Evolutionary conservation across 1,284 basidiomycete species (phyloP).

Genomic region (Ustilago tritici): DNA sequence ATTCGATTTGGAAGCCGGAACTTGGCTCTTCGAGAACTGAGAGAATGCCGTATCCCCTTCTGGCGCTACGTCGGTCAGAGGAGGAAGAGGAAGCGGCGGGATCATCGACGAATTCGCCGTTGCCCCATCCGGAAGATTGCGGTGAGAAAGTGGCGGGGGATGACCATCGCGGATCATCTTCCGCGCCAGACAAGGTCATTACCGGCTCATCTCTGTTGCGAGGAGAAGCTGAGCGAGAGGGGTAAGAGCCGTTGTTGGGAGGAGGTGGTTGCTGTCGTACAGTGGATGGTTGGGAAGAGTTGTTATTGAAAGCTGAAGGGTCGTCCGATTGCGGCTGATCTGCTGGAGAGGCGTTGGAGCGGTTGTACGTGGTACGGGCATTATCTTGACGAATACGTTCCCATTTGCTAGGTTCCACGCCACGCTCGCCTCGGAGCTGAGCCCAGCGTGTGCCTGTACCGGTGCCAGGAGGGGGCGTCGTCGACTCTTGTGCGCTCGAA

Average conservation of each 20-base stretch:
- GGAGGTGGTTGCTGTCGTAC: slow-evolving; percentile 7
- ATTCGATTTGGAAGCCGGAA: slow-evolving; percentile 30
- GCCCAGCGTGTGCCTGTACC: slow-evolving; percentile 48
- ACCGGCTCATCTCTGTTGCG: slow-evolving; percentile 32
- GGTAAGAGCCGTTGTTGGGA: background rate
- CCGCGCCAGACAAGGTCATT: slow-evolving; percentile 39
- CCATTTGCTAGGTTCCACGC: slow-evolving; percentile 57
- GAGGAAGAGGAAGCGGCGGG: slow-evolving; percentile 14
- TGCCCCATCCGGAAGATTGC: slow-evolving; percentile 40
- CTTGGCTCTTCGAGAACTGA: slow-evolving; percentile 36
- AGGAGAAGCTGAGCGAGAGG: background rate
- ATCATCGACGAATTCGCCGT: slow-evolving; percentile 41
- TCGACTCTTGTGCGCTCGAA: background rate
- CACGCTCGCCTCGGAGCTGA: slow-evolving; percentile 41
- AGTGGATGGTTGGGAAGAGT: background rate
- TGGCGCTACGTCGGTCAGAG: background rate
- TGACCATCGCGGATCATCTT: slow-evolving; percentile 48
- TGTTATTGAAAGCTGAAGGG: slow-evolving; percentile 8
- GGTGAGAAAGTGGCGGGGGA: slow-evolving; percentile 32
- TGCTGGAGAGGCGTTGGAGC: slow-evolving; percentile 10
- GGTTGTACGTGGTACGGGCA: slow-evolving; percentile 43
- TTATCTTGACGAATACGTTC: slow-evolving; percentile 57
- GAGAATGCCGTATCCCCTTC: slow-evolving; percentile 32
- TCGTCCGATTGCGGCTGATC: slow-evolving; percentile 19
- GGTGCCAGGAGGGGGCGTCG: slow-evolving; percentile 26